Conservation (phyloP, 108 stramenopile genomes). For the Nitzschia putrida region DNA sequence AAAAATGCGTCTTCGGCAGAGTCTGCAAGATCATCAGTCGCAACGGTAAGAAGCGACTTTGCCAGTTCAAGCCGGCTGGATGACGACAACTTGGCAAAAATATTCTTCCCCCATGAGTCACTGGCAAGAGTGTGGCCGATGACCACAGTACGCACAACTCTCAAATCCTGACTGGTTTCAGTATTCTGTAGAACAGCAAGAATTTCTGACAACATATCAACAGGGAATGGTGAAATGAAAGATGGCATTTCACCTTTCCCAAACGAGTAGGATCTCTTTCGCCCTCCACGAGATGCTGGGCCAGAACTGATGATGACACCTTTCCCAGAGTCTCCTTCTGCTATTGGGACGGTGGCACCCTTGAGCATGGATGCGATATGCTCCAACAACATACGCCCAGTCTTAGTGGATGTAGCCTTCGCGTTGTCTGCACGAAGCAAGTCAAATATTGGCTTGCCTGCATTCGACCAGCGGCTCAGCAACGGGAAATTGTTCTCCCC, state of each 20-base stretch:
- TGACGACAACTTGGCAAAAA: conserved; percentile 56
- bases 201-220: conserved; percentile 59
- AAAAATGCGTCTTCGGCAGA: conserved; percentile 50
- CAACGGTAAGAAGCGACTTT: conserved; percentile 39
- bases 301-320: conserved; percentile 69
- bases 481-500: conserved; percentile 72
- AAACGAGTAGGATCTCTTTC: conserved; percentile 77
- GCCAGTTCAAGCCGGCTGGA: conserved; percentile 28
- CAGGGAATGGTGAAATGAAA: conserved; percentile 66
- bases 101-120: conserved; percentile 63
- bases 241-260: conserved; percentile 50
- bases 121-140: conserved; percentile 53
- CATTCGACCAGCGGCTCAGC: conserved; percentile 55
- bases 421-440: conserved; percentile 12
- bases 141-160: conserved; percentile 33
- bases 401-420: background rate
- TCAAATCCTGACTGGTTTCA: background rate
- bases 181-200: conserved; percentile 37
- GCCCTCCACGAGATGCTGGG: conserved; percentile 60
- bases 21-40: conserved; percentile 31
- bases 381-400: conserved; percentile 30
- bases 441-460: conserved; percentile 57
- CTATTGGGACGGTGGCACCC: conserved; percentile 53
- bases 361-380: conserved; percentile 64
- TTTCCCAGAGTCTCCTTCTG: conserved; percentile 28